Conservation (phyloP, 352 stramenopile genomes). For the Phytophthora cryptogea region DNA sequence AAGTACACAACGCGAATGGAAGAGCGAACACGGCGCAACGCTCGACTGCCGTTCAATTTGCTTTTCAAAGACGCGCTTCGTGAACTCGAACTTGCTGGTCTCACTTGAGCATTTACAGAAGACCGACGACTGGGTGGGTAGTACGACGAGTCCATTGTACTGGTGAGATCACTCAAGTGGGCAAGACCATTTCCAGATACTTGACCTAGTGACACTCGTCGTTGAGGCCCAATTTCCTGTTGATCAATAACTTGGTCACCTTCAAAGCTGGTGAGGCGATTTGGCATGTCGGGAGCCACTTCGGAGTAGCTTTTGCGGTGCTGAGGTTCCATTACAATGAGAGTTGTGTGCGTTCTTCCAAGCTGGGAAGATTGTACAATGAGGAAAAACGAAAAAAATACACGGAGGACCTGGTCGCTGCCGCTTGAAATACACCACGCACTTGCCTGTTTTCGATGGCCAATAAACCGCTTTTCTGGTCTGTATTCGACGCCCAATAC, state of each 20-base stretch:
- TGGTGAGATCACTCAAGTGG: slow-evolving; percentile 4
- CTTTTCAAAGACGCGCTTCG: slow-evolving; percentile 4
- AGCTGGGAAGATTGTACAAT: background rate
- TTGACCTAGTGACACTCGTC: slow-evolving; percentile 13
- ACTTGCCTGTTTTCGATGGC: background rate
- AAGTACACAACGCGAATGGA: slow-evolving; percentile 19
- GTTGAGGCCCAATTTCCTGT: slow-evolving; percentile 1
- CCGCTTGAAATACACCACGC: background rate
- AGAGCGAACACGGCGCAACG: slow-evolving; percentile 3
- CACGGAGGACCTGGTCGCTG: background rate
- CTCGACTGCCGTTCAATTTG: slow-evolving; percentile 7
- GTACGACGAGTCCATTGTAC: slow-evolving; percentile 5
- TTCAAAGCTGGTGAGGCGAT: slow-evolving; percentile 6
- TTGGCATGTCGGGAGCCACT: background rate
- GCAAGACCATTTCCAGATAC: slow-evolving; percentile 5
- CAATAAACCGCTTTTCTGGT: no score
- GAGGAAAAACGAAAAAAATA: background rate
- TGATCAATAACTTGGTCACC: background rate
- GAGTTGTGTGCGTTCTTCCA: no score
- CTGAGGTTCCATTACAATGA: slow-evolving; percentile 9
- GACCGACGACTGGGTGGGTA: background rate
- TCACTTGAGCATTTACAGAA: slow-evolving; percentile 10
- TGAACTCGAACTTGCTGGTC: slow-evolving; percentile 4
- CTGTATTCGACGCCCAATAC: no score
- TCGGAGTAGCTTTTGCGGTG: slow-evolving; percentile 15